Evolutionary conservation across 2,329 filamentous ascomycete genomes (phyloP), one percentile per base, ranked within the genome.

Genomic region (Hymenoscyphus repandus): DNA sequence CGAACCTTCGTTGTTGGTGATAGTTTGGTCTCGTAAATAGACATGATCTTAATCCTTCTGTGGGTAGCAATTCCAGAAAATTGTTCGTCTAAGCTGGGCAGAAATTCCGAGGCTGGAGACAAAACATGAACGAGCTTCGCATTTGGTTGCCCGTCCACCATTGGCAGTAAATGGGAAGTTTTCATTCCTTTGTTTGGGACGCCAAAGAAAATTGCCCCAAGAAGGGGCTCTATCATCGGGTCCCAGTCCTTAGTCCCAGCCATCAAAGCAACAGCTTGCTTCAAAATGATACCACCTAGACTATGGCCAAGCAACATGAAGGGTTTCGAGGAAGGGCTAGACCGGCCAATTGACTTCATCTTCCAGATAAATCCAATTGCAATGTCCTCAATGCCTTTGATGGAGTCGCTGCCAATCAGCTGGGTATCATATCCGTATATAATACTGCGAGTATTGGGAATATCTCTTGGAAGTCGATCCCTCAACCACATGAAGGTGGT

Each of bases 401-500:
- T 7, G 10, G 41, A 44, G n/a, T 44, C 22, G 30, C 41, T 44
- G 12, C 30, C 13, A 17, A 31, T 17, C 31, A 44, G 41, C 4
- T 33, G 22, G n/a, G 41, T 44, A 20, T 44, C 41, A 33, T 44
- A 44, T 6, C 41, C 41, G 30, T 44, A 44, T 5, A 44, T 31
- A 31, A 44, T 44, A 9, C 22, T 32, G 10, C 41, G 22, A 9
- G 18, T 20, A 33, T 33, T 33, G 2, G 30, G 41, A 20, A 44
- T 1, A 13, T 44, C 22, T 18, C 10, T 33, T 18, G 41, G 41
- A n/a, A 33, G 10, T 13, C 22, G 5, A 18, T 44, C 41, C 10
- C 30, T 31, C 9, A 44, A 9, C 41, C 41, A 44, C 41, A 44
- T 44, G 15, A 44, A 44, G 10, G 41, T 44, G 13, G 22, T 31